Percentiles rank a stretch among this genome's conserved stretches.
These are phyloP conservation scores for Phytophthora quininea DNA, from an alignment of 352 stramenopile genomes.

Conservation along the genomic window DNA sequence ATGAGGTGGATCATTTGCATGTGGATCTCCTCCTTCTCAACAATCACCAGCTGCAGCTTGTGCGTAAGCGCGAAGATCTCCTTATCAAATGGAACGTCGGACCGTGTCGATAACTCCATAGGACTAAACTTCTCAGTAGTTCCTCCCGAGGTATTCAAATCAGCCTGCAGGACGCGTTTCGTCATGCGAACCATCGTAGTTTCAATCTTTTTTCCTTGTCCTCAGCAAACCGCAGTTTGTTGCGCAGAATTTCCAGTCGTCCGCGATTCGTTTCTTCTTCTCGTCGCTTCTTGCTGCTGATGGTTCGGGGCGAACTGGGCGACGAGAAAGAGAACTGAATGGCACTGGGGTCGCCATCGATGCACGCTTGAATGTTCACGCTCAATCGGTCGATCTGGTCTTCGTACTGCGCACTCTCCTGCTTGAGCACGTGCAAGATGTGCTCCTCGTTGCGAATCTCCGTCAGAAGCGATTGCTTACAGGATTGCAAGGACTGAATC, in stretches of 20 bases:
- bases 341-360: conserved; percentile 25
- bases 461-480: conserved; percentile 62
- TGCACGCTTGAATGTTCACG: conserved; percentile 53
- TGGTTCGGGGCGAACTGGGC: conserved; percentile 26
- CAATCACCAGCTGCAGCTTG: conserved; percentile 75
- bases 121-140: conserved; percentile 33
- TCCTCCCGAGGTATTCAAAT: conserved; percentile 28
- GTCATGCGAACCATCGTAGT: conserved; percentile 73
- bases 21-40: conserved; percentile 79
- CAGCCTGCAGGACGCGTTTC: conserved; percentile 64
- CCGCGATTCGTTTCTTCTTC: conserved; percentile 52
- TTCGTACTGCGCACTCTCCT: conserved; percentile 45
- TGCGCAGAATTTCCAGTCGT: conserved; percentile 61
- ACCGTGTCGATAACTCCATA: neutral
- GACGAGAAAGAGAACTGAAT: conserved; percentile 33
- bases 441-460: conserved; percentile 75
- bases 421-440: conserved; percentile 63
- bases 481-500: conserved; percentile 69
- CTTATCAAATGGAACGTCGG: conserved; percentile 62
- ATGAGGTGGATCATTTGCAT: conserved; percentile 73
- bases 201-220: conserved; percentile 78
- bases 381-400: conserved; percentile 64
- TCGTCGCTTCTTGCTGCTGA: conserved; percentile 32
- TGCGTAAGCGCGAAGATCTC: conserved; percentile 81
- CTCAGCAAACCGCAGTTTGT: conserved; percentile 64